These are phyloP conservation scores for Naganishia onofrii DNA, from an alignment of 768 basidiomycete species.

Conservation along the genomic window DNA sequence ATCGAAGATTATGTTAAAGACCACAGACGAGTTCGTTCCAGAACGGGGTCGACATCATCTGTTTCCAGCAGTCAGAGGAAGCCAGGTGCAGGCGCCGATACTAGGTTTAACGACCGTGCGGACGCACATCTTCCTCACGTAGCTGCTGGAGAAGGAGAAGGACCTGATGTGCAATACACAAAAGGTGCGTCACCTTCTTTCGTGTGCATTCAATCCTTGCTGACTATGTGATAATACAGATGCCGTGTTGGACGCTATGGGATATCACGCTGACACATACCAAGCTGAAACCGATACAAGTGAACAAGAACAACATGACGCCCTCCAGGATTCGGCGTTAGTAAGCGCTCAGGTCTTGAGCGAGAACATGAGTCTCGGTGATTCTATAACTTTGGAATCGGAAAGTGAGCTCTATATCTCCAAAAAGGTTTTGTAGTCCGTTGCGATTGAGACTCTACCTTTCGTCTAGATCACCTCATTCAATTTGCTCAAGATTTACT, in stretches of 20 bases:
- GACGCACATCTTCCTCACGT: conserved; percentile 60
- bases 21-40: conserved; percentile 6
- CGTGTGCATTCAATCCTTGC: conserved; percentile 43
- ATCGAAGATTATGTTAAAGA: conserved; percentile 30
- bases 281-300: neutral
- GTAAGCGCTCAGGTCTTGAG: conserved; percentile 14
- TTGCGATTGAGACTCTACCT: too few species aligned
- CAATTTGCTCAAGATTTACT: conserved; percentile 32
- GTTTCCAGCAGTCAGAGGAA: neutral
- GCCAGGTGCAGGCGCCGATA: conserved; percentile 14
- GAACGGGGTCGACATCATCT: conserved; percentile 1
- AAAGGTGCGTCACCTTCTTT: conserved; percentile 56
- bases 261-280: conserved; percentile 57
- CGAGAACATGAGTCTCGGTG: conserved; percentile 23
- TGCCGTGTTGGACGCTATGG: conserved; percentile 75
- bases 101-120: conserved; percentile 46
- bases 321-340: neutral
- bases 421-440: too few species aligned
- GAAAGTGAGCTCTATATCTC: neutral
- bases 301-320: neutral
- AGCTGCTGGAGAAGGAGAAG: conserved; percentile 55
- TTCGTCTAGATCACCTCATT: conserved; percentile 13
- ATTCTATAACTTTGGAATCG: conserved; percentile 21
- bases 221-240: conserved; percentile 55
- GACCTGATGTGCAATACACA: conserved; percentile 65